Percentiles rank a stretch among this genome's conserved stretches.
phyloP scores from a whole-genome alignment of 2,329 filamentous ascomycete genomes.

The Ophiostoma perfectum region DNA sequence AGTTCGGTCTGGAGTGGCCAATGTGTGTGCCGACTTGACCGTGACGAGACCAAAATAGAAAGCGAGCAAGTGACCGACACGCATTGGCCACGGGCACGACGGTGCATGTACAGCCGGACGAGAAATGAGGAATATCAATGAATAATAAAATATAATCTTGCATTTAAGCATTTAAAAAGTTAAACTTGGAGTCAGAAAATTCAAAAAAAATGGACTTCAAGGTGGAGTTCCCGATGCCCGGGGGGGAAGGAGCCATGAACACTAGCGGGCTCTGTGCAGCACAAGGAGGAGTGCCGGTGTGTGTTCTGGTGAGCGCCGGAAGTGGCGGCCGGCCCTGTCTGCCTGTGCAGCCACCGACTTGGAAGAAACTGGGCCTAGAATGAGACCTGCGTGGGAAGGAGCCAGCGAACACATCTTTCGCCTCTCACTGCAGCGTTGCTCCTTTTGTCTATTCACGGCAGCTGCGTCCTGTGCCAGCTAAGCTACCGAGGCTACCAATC shows the following conservation, averaged over 20 bases:
- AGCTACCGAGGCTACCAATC: too few relatives aligned
- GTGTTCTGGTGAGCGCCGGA: neutral
- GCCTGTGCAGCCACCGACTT: too few relatives aligned
- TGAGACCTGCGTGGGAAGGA: too few relatives aligned
- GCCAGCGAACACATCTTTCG: too few relatives aligned
- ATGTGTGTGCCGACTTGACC: neutral
- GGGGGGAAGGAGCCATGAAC: slow-evolving; percentile 14
- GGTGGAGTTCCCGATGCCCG: slow-evolving; percentile 16
- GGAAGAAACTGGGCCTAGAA: too few relatives aligned
- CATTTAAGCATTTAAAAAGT: neutral
- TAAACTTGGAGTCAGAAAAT: neutral
- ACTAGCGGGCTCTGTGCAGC: neutral
- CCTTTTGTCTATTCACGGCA: too few relatives aligned
- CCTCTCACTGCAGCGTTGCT: too few relatives aligned
- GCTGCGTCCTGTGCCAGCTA: too few relatives aligned
- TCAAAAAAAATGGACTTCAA: slow-evolving; percentile 15
- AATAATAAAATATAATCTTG: too few relatives aligned
- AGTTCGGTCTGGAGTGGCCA: neutral
- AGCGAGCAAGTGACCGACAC: neutral
- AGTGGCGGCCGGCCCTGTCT: neutral
- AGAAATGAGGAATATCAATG: neutral
- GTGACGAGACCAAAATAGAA: neutral
- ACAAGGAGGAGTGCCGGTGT: neutral
- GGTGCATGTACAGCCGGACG: neutral
- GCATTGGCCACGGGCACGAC: neutral